phyloP scores from a whole-genome alignment of 495 filamentous ascomycete species.

The Xylaria palmicola region DNA sequence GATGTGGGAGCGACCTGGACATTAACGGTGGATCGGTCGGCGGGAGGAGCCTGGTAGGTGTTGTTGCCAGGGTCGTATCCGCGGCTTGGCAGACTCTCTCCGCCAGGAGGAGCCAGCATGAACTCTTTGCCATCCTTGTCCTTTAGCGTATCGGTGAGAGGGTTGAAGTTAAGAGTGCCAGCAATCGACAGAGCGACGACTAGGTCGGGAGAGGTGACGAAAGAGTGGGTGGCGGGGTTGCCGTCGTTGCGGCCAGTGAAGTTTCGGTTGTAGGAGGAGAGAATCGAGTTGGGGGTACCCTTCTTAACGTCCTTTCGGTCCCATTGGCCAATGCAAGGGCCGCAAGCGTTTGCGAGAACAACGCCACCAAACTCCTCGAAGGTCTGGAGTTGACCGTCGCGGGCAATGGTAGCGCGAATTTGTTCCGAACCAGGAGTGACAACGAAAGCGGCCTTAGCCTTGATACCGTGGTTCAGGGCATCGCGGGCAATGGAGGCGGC shows the following conservation, averaged over 20 bases:
- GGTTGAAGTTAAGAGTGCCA: conserved; percentile 94
- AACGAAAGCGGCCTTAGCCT: conserved; percentile 90
- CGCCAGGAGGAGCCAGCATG: conserved; percentile 73
- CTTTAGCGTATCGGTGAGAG: conserved; percentile 88
- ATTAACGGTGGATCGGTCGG: conserved; percentile 65
- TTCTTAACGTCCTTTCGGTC: conserved; percentile 93
- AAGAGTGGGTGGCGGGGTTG: conserved; percentile 97
- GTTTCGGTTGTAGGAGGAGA: conserved; percentile 98
- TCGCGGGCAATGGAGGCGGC: conserved; percentile 93
- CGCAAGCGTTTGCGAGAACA: conserved; percentile 95
- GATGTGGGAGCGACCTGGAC: conserved; percentile 87
- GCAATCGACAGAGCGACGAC: conserved; percentile 91
- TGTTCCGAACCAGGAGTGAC: conserved; percentile 98
- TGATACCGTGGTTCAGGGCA: conserved; percentile 89
- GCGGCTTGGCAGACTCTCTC: conserved; percentile 72
- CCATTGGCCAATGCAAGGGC: conserved; percentile 82
- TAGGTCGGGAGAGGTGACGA: conserved; percentile 97
- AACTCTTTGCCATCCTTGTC: conserved; percentile 98
- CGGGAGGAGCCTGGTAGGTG: conserved; percentile 96
- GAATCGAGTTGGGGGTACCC: conserved; percentile 93
- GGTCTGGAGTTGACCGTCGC: conserved; percentile 93
- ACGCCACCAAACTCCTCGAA: conserved; percentile 97
- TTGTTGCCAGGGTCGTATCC: conserved; percentile 93
- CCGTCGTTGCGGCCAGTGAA: conserved; percentile 99
- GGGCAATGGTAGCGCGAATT: conserved; percentile 91